phyloP scores from a whole-genome alignment of 805 yeast species.

The Cyberlindnera samutprakarnensis region DNA sequence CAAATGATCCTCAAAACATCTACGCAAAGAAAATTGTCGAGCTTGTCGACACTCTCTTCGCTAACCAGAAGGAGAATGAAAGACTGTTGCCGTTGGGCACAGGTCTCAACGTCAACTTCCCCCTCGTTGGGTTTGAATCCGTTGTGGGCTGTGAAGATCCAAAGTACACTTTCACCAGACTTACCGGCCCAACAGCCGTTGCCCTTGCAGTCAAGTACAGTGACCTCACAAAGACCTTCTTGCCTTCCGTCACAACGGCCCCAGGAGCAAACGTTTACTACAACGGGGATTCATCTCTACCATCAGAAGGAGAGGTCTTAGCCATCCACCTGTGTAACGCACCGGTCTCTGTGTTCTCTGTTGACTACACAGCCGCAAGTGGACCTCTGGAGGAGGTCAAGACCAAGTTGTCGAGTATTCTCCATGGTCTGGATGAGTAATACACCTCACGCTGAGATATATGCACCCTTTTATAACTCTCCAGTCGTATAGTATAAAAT shows the following conservation, averaged over 20 bases:
- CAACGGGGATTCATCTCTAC: slow-evolving; percentile 38
- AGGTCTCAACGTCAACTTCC: slow-evolving; percentile 44
- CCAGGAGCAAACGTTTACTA: slow-evolving; percentile 24
- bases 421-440: too few species aligned
- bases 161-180: slow-evolving; percentile 36
- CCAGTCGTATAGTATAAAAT: too few species aligned
- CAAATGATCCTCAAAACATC: slow-evolving; percentile 35
- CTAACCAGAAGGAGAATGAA: slow-evolving; percentile 28
- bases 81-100: slow-evolving; percentile 35
- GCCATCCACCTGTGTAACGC: slow-evolving; percentile 31
- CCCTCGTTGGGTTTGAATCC: slow-evolving; percentile 35
- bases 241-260: slow-evolving; percentile 16
- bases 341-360: slow-evolving; percentile 38
- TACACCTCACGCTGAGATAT: too few species aligned
- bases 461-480: too few species aligned
- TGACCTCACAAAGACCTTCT: slow-evolving; percentile 30
- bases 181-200: slow-evolving; percentile 29
- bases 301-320: slow-evolving; percentile 32
- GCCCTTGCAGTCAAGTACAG: slow-evolving; percentile 25
- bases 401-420: too few species aligned
- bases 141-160: slow-evolving; percentile 33
- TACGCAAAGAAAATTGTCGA: slow-evolving; percentile 34
- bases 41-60: slow-evolving; percentile 31
- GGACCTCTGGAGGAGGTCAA: slow-evolving; percentile 11
- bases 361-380: slow-evolving; percentile 29